Evolutionary conservation across 2,329 filamentous ascomycete genomes (phyloP).

Genomic region (Trichoderma sp.): DNA sequence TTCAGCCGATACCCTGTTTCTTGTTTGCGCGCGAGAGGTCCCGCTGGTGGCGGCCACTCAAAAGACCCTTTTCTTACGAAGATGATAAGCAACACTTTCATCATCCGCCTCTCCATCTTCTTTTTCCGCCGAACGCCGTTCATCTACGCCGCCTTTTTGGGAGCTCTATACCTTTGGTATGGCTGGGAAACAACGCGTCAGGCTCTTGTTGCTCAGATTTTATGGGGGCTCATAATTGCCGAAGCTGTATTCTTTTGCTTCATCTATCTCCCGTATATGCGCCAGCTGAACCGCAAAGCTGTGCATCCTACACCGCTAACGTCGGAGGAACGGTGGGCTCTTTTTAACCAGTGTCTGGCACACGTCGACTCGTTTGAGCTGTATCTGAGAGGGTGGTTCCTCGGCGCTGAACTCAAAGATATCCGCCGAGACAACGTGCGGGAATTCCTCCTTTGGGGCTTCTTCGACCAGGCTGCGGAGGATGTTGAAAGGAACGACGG

Average conservation of each 20-base stretch:
- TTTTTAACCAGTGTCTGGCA: slow-evolving; percentile 61
- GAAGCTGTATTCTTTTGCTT: slow-evolving; percentile 50
- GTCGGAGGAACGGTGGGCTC: slow-evolving; percentile 51
- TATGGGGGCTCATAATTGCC: slow-evolving; percentile 41
- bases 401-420: slow-evolving; percentile 59
- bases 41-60: slow-evolving; percentile 6
- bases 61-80: neutral
- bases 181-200: slow-evolving; percentile 30
- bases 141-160: slow-evolving; percentile 43
- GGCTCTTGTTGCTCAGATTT: slow-evolving; percentile 28
- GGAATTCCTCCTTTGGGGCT: slow-evolving; percentile 70
- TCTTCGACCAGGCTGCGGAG: slow-evolving; percentile 57
- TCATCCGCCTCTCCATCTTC: slow-evolving; percentile 52
- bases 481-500: slow-evolving; percentile 31
- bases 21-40: neutral
- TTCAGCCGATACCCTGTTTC: neutral
- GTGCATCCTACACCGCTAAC: slow-evolving; percentile 49
- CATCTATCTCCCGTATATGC: slow-evolving; percentile 49
- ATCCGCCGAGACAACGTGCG: slow-evolving; percentile 69
- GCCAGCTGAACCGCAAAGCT: slow-evolving; percentile 45
- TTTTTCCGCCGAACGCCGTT: slow-evolving; percentile 50
- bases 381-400: slow-evolving; percentile 68
- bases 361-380: slow-evolving; percentile 58
- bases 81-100: slow-evolving; percentile 48
- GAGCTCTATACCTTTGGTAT: slow-evolving; percentile 33